Conservation (phyloP, 257 asterid genomes). For the Solanum tarijense region DNA sequence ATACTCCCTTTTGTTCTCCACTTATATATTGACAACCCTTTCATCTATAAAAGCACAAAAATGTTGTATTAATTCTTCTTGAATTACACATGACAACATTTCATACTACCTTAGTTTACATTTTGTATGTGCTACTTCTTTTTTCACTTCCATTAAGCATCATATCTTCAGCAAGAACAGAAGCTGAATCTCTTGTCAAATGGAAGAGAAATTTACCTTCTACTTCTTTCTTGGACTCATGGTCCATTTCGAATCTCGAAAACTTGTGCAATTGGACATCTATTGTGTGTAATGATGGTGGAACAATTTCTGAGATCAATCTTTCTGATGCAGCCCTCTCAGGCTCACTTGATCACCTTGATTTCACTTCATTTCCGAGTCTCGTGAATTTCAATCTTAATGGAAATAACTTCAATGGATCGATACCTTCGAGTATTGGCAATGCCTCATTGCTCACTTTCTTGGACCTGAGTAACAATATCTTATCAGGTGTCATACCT, state of each 20-base stretch:
- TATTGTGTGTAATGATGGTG: constrained; percentile 31
- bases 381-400: constrained; percentile 31
- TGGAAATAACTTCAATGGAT: constrained; percentile 39
- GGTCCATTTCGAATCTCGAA: constrained; percentile 41
- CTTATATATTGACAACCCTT: not conserved
- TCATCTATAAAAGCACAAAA: not conserved
- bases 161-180: constrained; percentile 35
- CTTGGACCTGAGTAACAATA: constrained; percentile 63
- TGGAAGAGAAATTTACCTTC: constrained; percentile 42
- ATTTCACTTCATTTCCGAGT: constrained; percentile 34
- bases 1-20: not conserved
- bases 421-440: constrained; percentile 56
- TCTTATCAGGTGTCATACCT: constrained; percentile 34
- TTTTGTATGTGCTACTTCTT: constrained; percentile 13
- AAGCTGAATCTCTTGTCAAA: constrained; percentile 48
- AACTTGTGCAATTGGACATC: constrained; percentile 63
- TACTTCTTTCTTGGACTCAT: constrained; percentile 22
- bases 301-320: constrained; percentile 33
- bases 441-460: constrained; percentile 29
- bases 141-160: constrained; percentile 15
- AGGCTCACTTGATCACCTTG: constrained; percentile 31
- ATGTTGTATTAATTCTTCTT: not conserved
- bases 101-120: constrained; percentile 4
- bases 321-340: constrained; percentile 25
- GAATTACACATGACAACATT: constrained; percentile 21